Percentiles rank a stretch among this genome's conserved stretches.
Evolutionary conservation across 2,329 filamentous ascomycete genomes (phyloP).

Genomic region (Colletotrichum filicis): DNA sequence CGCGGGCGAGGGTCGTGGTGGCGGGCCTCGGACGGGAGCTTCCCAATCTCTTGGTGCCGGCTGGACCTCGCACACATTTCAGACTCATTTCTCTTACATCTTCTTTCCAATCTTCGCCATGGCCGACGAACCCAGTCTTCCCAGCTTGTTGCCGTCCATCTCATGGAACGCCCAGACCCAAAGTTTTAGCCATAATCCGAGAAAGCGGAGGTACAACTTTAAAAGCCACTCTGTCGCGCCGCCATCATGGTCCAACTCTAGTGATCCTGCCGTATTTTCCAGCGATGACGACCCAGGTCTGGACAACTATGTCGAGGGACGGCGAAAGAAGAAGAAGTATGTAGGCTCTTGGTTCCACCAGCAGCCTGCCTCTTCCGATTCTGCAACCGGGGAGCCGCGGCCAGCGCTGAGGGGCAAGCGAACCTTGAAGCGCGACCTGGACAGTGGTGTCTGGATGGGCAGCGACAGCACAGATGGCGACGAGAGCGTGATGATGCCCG

Average conservation of each 20-base stretch:
- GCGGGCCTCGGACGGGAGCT: slow-evolving; percentile 21
- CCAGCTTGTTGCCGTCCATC: slow-evolving; percentile 47
- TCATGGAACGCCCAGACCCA: slow-evolving; percentile 52
- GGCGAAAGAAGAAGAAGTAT: slow-evolving; percentile 70
- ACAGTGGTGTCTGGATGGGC: slow-evolving; percentile 77
- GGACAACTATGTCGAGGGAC: slow-evolving; percentile 70
- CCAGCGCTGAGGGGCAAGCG: slow-evolving; percentile 57
- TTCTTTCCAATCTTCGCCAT: slow-evolving; percentile 38
- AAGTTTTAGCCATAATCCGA: slow-evolving; percentile 50
- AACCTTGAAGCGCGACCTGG: slow-evolving; percentile 67
- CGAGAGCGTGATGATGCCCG: slow-evolving; percentile 47
- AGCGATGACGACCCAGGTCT: slow-evolving; percentile 76
- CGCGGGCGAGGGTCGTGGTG: slow-evolving; percentile 13
- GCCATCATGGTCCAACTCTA: slow-evolving; percentile 66
- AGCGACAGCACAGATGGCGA: slow-evolving; percentile 66
- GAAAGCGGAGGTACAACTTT: slow-evolving; percentile 50
- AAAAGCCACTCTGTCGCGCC: slow-evolving; percentile 42
- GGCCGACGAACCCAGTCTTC: slow-evolving; percentile 55
- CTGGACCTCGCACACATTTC: not conserved
- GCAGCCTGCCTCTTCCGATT: slow-evolving; percentile 60
- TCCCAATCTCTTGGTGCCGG: slow-evolving; percentile 7
- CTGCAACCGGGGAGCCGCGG: slow-evolving; percentile 54
- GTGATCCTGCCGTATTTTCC: slow-evolving; percentile 77
- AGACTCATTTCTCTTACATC: not conserved
- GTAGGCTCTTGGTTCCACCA: slow-evolving; percentile 77